Percentiles rank a stretch among this genome's conserved stretches.
phyloP scores from a whole-genome alignment of 73 alveolate genomes.

The Paramecium caudatum region DNA sequence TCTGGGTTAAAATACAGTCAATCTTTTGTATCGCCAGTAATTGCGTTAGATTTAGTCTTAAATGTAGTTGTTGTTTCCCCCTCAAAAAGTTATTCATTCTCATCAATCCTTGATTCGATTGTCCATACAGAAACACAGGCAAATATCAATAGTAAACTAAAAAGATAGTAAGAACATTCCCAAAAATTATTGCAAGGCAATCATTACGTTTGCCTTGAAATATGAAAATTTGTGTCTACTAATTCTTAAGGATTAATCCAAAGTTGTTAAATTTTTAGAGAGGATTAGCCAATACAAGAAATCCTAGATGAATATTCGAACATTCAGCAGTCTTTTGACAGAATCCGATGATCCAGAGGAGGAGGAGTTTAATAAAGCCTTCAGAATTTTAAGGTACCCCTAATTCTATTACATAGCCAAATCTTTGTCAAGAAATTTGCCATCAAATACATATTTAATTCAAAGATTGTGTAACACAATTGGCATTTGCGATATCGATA shows the following conservation, averaged over 20 bases:
- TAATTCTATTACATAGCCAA: constrained; percentile 20
- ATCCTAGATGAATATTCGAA: not conserved
- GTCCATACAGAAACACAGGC: not conserved
- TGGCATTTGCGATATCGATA: constrained; percentile 48
- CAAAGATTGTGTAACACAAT: constrained; percentile 50
- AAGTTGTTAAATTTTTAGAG: constrained; percentile 44
- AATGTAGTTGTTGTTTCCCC: not conserved
- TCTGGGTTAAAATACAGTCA: not conserved
- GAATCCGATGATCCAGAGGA: constrained; percentile 34
- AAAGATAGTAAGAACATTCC: constrained; percentile 62
- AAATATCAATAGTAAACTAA: constrained; percentile 1
- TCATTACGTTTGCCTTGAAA: constrained; percentile 46
- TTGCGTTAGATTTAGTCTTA: not conserved
- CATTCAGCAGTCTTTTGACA: not conserved
- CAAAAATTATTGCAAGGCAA: constrained; percentile 62
- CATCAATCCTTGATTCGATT: not conserved
- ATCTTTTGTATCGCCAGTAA: not conserved
- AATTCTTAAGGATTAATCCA: not conserved
- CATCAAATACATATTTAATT: constrained; percentile 52
- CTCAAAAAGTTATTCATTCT: not conserved
- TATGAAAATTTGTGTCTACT: not conserved
- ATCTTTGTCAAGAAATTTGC: constrained; percentile 51
- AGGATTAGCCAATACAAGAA: constrained; percentile 7
- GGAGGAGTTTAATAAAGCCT: constrained; percentile 53
- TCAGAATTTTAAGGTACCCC: constrained; percentile 42